Percentiles rank a stretch among this genome's conserved stretches.
These are phyloP conservation scores for Neoascochyta sp. DNA, from an alignment of 2,329 filamentous ascomycete species.

Conservation along the genomic window DNA sequence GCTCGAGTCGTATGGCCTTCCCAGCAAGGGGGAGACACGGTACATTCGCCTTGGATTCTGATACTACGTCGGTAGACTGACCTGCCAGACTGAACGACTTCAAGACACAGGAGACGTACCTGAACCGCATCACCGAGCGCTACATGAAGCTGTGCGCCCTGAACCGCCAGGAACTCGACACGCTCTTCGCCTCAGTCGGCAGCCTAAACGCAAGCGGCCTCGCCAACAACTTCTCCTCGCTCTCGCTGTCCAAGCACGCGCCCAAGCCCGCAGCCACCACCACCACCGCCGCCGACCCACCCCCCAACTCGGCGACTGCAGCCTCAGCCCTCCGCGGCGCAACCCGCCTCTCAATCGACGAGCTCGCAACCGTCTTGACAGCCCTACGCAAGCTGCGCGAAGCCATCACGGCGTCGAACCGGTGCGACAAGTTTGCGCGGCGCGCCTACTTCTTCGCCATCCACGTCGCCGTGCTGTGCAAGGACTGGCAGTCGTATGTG, in stretches of 20 bases:
- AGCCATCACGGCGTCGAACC: conserved; percentile 74
- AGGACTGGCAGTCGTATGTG: conserved; percentile 83
- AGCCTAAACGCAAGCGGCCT: conserved; percentile 7
- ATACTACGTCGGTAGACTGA: conserved; percentile 2
- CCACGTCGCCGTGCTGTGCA: conserved; percentile 73
- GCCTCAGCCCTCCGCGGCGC: conserved; percentile 23
- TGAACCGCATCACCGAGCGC: conserved; percentile 78
- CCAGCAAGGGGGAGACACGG: conserved; percentile 88
- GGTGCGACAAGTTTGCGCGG: conserved; percentile 77
- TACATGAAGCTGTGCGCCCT: conserved; percentile 87
- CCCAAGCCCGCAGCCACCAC: conserved; percentile 4
- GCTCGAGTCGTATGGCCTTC: conserved; percentile 76
- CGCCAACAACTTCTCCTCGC: conserved; percentile 10
- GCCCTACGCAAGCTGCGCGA: conserved; percentile 91
- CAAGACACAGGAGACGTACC: conserved; percentile 80
- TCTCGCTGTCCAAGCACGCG: conserved; percentile 19
- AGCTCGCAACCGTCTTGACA: conserved; percentile 70
- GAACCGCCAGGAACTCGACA: conserved; percentile 68
- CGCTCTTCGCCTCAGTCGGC: conserved; percentile 66
- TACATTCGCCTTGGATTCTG: conserved; percentile 39
- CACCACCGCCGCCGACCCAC: conserved; percentile 10
- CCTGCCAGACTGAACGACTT: conserved; percentile 51
- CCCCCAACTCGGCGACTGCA: too few species aligned
- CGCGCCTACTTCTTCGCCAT: conserved; percentile 90
- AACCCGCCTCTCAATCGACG: conserved; percentile 41